A percentile compares a stretch with the other conserved stretches of the same genome.
phyloP scores from a whole-genome alignment of 1,139 yeast species.

The Williopsis jadinii region DNA sequence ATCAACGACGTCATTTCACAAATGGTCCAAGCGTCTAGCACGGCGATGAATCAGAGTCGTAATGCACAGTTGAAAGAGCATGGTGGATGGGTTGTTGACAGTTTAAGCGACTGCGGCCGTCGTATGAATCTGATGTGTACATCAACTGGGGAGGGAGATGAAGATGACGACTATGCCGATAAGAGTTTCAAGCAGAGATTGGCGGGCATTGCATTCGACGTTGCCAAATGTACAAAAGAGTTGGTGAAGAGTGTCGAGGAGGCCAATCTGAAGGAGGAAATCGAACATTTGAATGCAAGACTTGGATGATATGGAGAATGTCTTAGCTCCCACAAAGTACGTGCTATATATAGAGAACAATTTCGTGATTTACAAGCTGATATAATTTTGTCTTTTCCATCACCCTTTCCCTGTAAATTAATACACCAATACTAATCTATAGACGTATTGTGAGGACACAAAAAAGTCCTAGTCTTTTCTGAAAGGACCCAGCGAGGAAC shows the following conservation, averaged over 20 bases:
- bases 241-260: constrained; percentile 94
- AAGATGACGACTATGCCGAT: constrained; percentile 71
- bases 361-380: too few species aligned
- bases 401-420: too few species aligned
- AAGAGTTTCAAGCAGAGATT: constrained; percentile 86
- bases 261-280: constrained; percentile 80
- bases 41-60: constrained; percentile 84
- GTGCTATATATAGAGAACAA: too few species aligned
- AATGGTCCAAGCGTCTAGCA: constrained; percentile 87
- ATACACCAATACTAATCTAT: too few species aligned
- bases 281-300: constrained; percentile 35
- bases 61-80: constrained; percentile 76
- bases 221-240: constrained; percentile 93
- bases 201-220: constrained; percentile 93
- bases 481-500: too few species aligned
- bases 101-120: constrained; percentile 76
- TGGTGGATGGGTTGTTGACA: constrained; percentile 85
- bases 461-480: too few species aligned
- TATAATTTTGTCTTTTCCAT: too few species aligned
- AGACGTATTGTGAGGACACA: too few species aligned
- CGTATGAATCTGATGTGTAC: constrained; percentile 66
- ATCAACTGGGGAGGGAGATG: constrained; percentile 32
- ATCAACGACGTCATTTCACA: constrained; percentile 72
- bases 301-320: constrained; percentile 9
- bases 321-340: too few species aligned